These are phyloP conservation scores for Voacanga thouarsii DNA, from an alignment of 257 asterid genomes.

Conservation along the genomic window DNA sequence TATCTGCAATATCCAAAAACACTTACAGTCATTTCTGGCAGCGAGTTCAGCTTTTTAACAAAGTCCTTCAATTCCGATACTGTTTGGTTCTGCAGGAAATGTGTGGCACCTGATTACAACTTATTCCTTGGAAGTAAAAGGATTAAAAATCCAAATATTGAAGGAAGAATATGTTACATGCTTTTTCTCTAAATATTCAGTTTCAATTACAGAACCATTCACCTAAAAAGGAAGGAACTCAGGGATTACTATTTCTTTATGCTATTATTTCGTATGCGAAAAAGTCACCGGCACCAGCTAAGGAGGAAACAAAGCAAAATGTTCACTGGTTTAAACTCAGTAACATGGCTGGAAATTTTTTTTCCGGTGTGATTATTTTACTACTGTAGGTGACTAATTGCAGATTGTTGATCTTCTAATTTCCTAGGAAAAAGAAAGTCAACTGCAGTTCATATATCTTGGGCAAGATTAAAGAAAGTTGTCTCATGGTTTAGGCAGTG, in stretches of 20 bases:
- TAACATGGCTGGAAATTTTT: not conserved
- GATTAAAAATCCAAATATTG: not conserved
- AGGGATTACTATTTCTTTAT: not conserved
- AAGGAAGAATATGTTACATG: not conserved
- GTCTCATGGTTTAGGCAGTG: not conserved
- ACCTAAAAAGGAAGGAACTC: not conserved
- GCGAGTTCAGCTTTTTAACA: conserved; percentile 94
- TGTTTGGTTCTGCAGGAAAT: conserved; percentile 64
- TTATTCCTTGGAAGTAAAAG: not conserved
- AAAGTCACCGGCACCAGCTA: not conserved
- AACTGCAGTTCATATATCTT: not conserved
- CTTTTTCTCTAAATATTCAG: not conserved
- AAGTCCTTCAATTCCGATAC: conserved; percentile 97
- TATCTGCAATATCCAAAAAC: conserved; percentile 3
- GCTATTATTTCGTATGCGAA: not conserved
- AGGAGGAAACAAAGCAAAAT: not conserved
- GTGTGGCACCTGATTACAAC: conserved; percentile 24
- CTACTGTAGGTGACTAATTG: not conserved
- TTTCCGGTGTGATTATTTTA: not conserved
- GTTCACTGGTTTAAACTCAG: not conserved
- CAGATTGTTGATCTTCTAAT: not conserved
- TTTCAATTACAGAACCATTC: not conserved
- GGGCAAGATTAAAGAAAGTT: not conserved
- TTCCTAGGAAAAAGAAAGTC: not conserved
- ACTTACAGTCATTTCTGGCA: conserved; percentile 98